Base-by-base conservation (phyloP, 106 monocot species). In the Amphibolis antarctica region DNA sequence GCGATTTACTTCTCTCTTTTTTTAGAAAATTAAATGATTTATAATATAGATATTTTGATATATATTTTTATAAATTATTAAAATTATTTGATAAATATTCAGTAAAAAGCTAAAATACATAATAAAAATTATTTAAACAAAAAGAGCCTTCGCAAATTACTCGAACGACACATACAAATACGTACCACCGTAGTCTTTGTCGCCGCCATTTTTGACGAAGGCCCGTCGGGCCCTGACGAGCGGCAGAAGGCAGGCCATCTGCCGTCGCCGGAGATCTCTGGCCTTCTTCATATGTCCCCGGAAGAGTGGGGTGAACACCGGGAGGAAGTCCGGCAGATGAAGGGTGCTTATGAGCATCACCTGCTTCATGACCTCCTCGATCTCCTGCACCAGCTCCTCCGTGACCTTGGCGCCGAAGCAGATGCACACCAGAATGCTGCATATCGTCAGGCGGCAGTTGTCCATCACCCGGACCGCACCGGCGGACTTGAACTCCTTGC, bases 301-400 rank as follows among this genome's bases (percentile, higher is more conserved):
- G 64, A 86, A 93, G 28, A 93, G 48, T 1, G 79, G 82, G 11
- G 85, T 76, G 42, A 93, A 66, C 9, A 67, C 17, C 2, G 93
- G 88, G 12, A 89, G 75, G 66, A 88, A 88, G 60, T 88, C 88
- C 7, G 80, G 68, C 29, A 89, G 63, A 53, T 83, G 85, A 0
- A 75, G 79, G 24, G 72, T 79, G 49, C 44, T 76, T 66, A 83
- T 79, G 78, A 88, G 62, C 85, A 93, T 85, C 13, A 93, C 78
- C 18, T 85, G 74, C 69, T 88, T 88, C 31, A 88, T 64, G 6
- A 85, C 83, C 15, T 53, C 71, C 42, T 93, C 88, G 26, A 93
- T 85, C 31, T 81, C 70, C 30, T 24, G 43, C 27, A 88, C 48
- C 53, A 30, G 1, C 25, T 19, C 25, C 31, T 60, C 69, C 22